Base-by-base conservation (phyloP, 1,139 yeast genomes). In the Geotrichum fermentans region DNA sequence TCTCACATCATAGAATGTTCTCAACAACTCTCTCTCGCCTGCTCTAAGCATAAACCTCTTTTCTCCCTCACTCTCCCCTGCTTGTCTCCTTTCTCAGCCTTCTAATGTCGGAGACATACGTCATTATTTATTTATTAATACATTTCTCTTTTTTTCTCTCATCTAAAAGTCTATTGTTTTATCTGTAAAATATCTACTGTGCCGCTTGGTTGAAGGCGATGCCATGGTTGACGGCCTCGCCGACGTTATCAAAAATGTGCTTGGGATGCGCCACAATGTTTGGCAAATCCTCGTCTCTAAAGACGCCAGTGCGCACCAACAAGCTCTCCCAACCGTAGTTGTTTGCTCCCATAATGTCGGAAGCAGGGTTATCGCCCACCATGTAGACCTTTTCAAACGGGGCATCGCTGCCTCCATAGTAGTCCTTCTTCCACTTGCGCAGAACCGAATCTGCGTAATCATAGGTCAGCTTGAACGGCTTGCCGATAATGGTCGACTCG, bases 321-420 rank as follows among this genome's bases (percentile, higher is more conserved):
- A 88, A 75, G 17, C 92, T 82, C 45, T 83, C 80, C 97, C 97
- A 92, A 1, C 96, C 96, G 62, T 81, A 80, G 51, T 73, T 73
- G 60, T 84, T 83, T 1, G 96, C 98, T 0, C 98, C 98, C 54
- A 75, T 74, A 44, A 92, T 92, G 63, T 92, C 98, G 46, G 90
- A 80, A 24, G 83, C 92, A 2, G 97, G 97, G 65, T 92, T 92
- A 67, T 92, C 98, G 22, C 98, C 98, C 28, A 92, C 86, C 98
- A 92, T 92, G 68, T 75, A 90, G 1, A 92, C 83, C 33, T 71
- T 66, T 17, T 59, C 53, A 26, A 50, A 52, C 13, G 66, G 65
- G 24, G 58, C 49, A 54, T 45, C 34, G 44, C 62, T 11, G 51
- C 51, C 21, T 51, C 54, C 33, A 29, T 40, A 8, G 55, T 53